Base-by-base conservation (phyloP, 2,329 filamentous ascomycete species). In the Botrytis sinoallii region DNA sequence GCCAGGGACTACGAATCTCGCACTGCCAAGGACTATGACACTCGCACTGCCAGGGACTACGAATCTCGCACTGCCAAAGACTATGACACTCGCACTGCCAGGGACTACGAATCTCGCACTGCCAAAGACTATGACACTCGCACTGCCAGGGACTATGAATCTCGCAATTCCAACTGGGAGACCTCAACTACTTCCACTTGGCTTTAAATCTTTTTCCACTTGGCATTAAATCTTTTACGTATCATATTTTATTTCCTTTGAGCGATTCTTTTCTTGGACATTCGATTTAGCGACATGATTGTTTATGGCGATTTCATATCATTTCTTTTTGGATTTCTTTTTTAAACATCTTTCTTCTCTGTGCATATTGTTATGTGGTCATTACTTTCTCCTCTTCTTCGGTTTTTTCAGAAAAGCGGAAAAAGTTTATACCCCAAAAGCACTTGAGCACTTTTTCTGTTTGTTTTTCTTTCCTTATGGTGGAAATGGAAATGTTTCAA, bases 361-460 rank as follows among this genome's bases (percentile, higher is more conserved):
- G 75, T 77, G 75, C 75, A 76, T 75, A 73, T 74, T 63, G 57
- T 71, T 76, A 72, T 75, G 76, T 60, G 77, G 78, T 74, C 61
- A 29, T n/a, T 71, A 61, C 65, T 76, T 75, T 76, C 48, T 48
- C 77, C 77, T 76, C 77, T 74, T 75, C 74, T 74, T 68, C 42
- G 66, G 72, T 75, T 74, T 74, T 57, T 76, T 76, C 59, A 74
- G 75, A 78, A 77, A 76, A 77, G 74, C 76, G 74, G 73, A 76
- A 78, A 78, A 76, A 74, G 76, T 75, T 73, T 76, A 77, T 79
- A 77, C 76, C 76, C 76, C 75, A 77, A 76, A 77, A 76, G 76
- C 75, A 76, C 77, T 52, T 69, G 57, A 72, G 52, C 40, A 38
- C 40, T 57, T 59, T 48, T 40, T 48, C 9, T 29, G 25, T 64